Evolutionary conservation across 2,329 filamentous ascomycete genomes (phyloP).

Genomic region (Aureobasidium uvarum): DNA sequence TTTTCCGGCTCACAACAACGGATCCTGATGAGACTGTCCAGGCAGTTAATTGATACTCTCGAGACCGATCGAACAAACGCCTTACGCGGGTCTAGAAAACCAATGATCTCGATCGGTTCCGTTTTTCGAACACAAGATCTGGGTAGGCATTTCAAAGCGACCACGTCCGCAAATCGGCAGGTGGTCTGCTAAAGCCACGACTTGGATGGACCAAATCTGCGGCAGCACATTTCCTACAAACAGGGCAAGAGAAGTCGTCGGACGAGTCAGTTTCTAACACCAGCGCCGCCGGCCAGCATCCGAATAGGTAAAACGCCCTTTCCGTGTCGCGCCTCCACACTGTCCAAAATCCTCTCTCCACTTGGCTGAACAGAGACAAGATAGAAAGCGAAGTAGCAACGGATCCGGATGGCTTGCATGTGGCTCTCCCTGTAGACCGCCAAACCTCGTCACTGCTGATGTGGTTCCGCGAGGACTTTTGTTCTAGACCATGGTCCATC

Average conservation of each 20-base stretch:
- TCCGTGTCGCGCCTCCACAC: neutral
- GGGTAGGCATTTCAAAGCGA: conserved; percentile 6
- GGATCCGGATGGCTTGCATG: conserved; percentile 11
- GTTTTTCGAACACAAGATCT: neutral
- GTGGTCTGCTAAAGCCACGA: neutral
- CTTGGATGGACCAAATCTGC: neutral
- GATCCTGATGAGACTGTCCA: conserved; percentile 4
- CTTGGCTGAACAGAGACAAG: conserved; percentile 1
- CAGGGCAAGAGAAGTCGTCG: conserved; percentile 11
- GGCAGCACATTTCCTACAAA: neutral
- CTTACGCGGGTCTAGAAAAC: conserved; percentile 6
- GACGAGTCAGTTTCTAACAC: conserved; percentile 11
- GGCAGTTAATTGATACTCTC: conserved; percentile 17
- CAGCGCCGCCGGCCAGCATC: conserved; percentile 6
- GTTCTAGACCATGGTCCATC: conserved; percentile 12
- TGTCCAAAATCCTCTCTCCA: neutral
- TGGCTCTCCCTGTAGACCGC: conserved; percentile 2
- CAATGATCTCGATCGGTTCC: neutral
- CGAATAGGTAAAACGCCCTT: neutral
- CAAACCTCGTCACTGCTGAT: conserved; percentile 13
- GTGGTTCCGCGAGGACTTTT: neutral
- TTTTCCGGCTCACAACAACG: neutral
- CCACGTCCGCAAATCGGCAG: neutral
- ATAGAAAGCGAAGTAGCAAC: neutral
- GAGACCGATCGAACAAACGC: conserved; percentile 18